A percentile compares a stretch with the other conserved stretches of the same genome.
phyloP scores from a whole-genome alignment of 805 yeast species.

The Candida tallmaniae region DNA sequence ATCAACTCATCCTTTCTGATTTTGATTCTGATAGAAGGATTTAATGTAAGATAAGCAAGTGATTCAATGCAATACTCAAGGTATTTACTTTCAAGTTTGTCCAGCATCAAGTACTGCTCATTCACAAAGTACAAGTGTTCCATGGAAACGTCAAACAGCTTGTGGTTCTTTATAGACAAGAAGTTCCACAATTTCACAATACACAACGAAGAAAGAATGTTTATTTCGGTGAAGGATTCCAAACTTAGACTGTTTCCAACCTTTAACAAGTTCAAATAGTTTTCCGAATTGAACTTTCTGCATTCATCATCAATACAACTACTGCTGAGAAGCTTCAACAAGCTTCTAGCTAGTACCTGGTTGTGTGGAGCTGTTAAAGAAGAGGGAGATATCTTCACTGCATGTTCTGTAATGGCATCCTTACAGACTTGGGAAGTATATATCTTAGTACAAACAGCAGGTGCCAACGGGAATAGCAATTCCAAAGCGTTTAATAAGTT shows the following conservation, averaged over 20 bases:
- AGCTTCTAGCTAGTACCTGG: neutral
- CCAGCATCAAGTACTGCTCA: neutral
- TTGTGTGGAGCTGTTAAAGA: conserved; percentile 4
- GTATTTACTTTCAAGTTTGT: neutral
- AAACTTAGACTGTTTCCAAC: conserved; percentile 16
- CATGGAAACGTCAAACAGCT: conserved; percentile 10
- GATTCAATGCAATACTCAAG: conserved; percentile 36
- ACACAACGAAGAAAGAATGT: conserved; percentile 39
- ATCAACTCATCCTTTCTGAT: conserved; percentile 28
- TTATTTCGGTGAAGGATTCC: conserved; percentile 14
- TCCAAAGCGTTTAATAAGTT: conserved; percentile 20
- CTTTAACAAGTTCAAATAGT: conserved; percentile 39
- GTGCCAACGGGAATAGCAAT: conserved; percentile 24
- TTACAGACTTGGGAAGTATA: conserved; percentile 19
- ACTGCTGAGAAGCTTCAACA: conserved; percentile 16
- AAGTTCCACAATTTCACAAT: conserved; percentile 57
- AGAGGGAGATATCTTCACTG: conserved; percentile 8
- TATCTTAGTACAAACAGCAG: conserved; percentile 17
- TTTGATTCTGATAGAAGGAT: conserved; percentile 23
- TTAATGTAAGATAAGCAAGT: conserved; percentile 45
- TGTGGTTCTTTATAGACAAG: conserved; percentile 19
- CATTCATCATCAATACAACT: conserved; percentile 50
- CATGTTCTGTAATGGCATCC: conserved; percentile 13
- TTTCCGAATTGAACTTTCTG: conserved; percentile 42
- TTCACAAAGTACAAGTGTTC: conserved; percentile 25